These are phyloP conservation scores for Cordyceps militaris DNA, from an alignment of 2,329 filamentous ascomycete species.

Conservation along the genomic window DNA sequence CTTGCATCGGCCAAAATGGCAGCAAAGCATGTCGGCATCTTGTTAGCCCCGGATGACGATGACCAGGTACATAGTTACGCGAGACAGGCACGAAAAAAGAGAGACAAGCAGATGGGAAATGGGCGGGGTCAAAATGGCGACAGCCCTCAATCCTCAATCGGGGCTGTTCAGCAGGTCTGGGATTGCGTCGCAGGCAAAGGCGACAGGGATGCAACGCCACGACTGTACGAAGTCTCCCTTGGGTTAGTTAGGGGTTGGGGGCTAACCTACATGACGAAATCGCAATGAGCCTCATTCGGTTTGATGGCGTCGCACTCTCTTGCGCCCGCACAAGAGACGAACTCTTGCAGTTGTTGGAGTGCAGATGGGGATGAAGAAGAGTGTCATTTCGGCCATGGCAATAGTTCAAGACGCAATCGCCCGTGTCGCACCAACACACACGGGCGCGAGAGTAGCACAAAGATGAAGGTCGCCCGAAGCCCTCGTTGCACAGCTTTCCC, in stretches of 20 bases:
- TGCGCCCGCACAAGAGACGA: background rate
- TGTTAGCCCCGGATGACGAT: slow-evolving; percentile 1
- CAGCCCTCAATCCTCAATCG: no score
- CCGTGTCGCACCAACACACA: background rate
- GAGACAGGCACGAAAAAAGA: background rate
- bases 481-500: background rate
- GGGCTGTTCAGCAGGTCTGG: background rate
- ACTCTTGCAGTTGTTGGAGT: background rate
- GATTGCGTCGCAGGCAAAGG: background rate
- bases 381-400: background rate
- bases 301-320: background rate
- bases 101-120: background rate
- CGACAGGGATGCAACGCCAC: background rate
- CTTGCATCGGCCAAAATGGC: slow-evolving; percentile 1
- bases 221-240: background rate
- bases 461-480: background rate
- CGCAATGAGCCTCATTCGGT: background rate
- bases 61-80: slow-evolving; percentile 11
- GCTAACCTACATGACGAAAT: background rate
- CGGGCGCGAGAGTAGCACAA: background rate
- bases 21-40: background rate
- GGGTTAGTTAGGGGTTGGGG: background rate
- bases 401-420: background rate
- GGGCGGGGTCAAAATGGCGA: no score
- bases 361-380: background rate